A percentile compares a stretch with the other conserved stretches of the same genome.
These are phyloP conservation scores for Aspergillus puulaauensis DNA, from an alignment of 2,329 filamentous ascomycete genomes.

Conservation along the genomic window DNA sequence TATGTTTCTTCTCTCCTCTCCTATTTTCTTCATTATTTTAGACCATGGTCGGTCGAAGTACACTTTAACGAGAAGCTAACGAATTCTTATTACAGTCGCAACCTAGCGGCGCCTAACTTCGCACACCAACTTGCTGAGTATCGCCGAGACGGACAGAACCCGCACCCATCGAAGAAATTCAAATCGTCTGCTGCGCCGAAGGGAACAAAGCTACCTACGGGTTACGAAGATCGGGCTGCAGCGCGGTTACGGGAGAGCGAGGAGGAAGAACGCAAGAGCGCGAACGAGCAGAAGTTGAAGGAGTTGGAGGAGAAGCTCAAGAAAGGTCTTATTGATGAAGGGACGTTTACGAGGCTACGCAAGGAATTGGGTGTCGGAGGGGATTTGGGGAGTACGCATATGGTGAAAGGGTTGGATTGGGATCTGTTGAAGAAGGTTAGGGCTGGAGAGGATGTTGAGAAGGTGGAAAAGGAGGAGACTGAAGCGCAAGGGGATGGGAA, in stretches of 20 bases:
- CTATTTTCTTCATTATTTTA: background rate
- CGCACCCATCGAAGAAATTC: constrained; percentile 68
- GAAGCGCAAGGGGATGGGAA: constrained; percentile 24
- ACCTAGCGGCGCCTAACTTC: constrained; percentile 69
- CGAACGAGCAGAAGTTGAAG: constrained; percentile 64
- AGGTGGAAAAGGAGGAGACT: constrained; percentile 18
- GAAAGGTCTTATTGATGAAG: constrained; percentile 77
- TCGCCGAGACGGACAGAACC: constrained; percentile 51
- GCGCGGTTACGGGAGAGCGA: constrained; percentile 61
- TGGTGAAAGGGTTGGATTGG: constrained; percentile 90
- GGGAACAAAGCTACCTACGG: constrained; percentile 73
- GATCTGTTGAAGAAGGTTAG: constrained; percentile 57
- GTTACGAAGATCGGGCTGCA: constrained; percentile 77
- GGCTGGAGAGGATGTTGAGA: constrained; percentile 55
- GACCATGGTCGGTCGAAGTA: too few species aligned
- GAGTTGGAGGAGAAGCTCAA: constrained; percentile 80
- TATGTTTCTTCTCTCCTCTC: constrained; percentile 45
- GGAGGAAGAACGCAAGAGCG: constrained; percentile 33
- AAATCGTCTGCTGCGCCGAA: constrained; percentile 74
- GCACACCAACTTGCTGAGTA: constrained; percentile 80
- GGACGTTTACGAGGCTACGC: constrained; percentile 72
- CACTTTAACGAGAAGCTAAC: background rate
- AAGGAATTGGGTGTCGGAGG: constrained; percentile 76
- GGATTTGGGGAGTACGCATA: constrained; percentile 74
- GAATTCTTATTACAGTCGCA: constrained; percentile 54